Conservation (phyloP, 371 early-diverging fungal genomes). For the Phascolomyces articulosus region DNA sequence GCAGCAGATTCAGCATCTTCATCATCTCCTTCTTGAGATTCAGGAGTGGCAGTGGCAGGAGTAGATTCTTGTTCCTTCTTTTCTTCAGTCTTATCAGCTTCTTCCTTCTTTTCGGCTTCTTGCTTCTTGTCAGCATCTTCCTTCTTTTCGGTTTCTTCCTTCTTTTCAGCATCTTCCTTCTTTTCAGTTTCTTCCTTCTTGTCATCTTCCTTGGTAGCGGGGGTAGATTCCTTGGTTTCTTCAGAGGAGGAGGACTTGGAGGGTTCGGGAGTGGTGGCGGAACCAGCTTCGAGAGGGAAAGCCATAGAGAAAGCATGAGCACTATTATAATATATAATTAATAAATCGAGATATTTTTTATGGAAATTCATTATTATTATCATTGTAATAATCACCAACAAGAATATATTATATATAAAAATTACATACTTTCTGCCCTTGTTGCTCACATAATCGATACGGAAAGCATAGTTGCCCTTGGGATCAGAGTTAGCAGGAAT, state of each 20-base stretch:
- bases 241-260: conserved; percentile 7
- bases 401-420: too few species aligned
- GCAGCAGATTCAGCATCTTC: conserved; percentile 16
- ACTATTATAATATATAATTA: neutral
- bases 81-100: neutral
- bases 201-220: neutral
- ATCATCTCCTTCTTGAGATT: conserved; percentile 13
- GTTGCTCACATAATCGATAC: conserved; percentile 11
- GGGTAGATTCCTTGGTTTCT: neutral
- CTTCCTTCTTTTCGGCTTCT: neutral
- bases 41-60: conserved; percentile 12
- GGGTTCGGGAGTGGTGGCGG: conserved; percentile 1
- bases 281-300: conserved; percentile 4
- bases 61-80: neutral
- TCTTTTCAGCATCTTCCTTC: neutral
- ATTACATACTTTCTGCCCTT: conserved; percentile 15
- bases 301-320: conserved; percentile 12
- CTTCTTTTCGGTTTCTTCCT: neutral
- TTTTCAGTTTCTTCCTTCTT: neutral
- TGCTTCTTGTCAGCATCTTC: neutral
- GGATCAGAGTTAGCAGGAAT: conserved; percentile 9
- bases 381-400: too few species aligned
- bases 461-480: conserved; percentile 15
- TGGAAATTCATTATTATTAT: too few species aligned
- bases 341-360: too few species aligned